Evolutionary conservation across 1,284 basidiomycete species (phyloP), one percentile per base, ranked within the genome.

Genomic region (Microbotryomycetes sp.): DNA sequence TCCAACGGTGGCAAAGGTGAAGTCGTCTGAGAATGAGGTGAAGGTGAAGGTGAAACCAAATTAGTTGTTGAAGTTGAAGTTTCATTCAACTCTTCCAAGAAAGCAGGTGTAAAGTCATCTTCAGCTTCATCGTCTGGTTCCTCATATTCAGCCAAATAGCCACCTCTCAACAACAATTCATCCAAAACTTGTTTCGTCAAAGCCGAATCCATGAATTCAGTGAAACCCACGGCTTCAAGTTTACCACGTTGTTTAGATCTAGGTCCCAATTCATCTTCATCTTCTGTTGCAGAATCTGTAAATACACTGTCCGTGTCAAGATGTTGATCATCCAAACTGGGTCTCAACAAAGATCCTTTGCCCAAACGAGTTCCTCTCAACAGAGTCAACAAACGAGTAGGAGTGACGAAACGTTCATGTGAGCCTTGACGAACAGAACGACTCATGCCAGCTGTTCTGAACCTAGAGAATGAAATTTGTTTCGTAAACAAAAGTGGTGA

Each of bases 191-290:
- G 79, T 26, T 87, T 79, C 7, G 86, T 87, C 50, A 96, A 79
- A 1, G 92, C 86, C 2, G 90, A 89, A 70, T 96, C 92, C 87
- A 96, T 94, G 74, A 93, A 96, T 75, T 94, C 92, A 0, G 91
- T 94, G n/a, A 89, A 90, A 30, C 89, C 90, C 68, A 94, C 88
- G 2, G 85, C 81, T 15, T 80, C 80, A 26, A 94, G 79, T 70
- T 88, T 90, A 0, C 89, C 89, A 76, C 86, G 84, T 81, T 92
- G 89, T 88, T 58, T 49, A 7, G 54, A 48, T 28, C 54, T 54
- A 15, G 28, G 45, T 22, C 51, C 59, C 31, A 36, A 31, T 42
- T 66, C 54, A 31, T 66, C 65, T 4, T 64, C 64, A 31, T 55
- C 59, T n/a, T 64, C 56, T 5, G 36, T 25, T 19, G 36, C 36